Conservation (phyloP, 257 asterid species). For the Ballota nigra region DNA sequence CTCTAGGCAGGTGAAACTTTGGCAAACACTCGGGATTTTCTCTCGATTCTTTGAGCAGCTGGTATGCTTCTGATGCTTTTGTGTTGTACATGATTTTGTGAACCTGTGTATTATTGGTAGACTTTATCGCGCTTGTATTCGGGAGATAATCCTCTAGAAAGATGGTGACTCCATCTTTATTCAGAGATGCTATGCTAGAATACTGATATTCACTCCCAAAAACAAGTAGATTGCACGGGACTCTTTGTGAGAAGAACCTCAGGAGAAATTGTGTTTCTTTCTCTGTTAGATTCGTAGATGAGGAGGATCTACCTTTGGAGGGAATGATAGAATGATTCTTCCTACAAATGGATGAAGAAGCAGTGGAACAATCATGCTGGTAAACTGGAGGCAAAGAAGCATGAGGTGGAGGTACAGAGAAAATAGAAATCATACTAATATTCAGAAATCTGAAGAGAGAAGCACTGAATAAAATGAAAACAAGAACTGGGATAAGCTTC, state of each 20-base stretch:
- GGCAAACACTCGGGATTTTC: constrained; percentile 40
- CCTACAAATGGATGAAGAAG: neutral
- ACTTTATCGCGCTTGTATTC: constrained; percentile 21
- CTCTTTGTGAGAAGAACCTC: constrained; percentile 43
- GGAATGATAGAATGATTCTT: neutral
- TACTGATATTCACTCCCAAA: constrained; percentile 58
- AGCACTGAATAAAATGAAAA: constrained; percentile 47
- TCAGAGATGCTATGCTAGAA: constrained; percentile 41
- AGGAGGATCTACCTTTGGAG: neutral
- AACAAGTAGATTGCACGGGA: constrained; percentile 71
- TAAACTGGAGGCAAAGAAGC: constrained; percentile 21
- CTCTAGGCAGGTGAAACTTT: neutral
- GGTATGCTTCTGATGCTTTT: constrained; percentile 63
- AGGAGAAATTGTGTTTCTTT: constrained; percentile 56
- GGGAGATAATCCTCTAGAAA: constrained; percentile 53
- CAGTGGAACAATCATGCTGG: constrained; percentile 11
- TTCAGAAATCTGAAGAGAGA: constrained; percentile 66
- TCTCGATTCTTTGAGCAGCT: constrained; percentile 60
- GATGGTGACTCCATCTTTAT: constrained; percentile 56
- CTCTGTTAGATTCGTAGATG: constrained; percentile 24
- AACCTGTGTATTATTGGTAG: constrained; percentile 30
- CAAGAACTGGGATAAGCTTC: constrained; percentile 53
- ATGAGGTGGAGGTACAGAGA: constrained; percentile 32
- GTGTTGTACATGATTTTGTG: constrained; percentile 56
- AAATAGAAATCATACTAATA: constrained; percentile 35